Percentiles rank a stretch among this genome's conserved stretches.
Evolutionary conservation across 257 asterid genomes (phyloP).

Genomic region (Solanum chiquidenum): DNA sequence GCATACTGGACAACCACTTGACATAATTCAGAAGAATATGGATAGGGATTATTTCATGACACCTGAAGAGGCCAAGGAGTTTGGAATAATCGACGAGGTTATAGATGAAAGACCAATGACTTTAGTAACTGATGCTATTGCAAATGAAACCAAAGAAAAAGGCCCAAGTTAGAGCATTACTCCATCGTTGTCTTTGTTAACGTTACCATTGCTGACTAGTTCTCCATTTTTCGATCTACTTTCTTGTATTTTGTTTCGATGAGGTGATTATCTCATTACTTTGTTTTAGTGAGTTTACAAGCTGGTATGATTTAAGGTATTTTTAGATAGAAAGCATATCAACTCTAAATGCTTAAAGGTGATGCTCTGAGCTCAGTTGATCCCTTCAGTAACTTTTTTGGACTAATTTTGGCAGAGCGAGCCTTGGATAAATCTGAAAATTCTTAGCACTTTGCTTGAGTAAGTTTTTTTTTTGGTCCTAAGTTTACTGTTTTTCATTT

Average conservation of each 20-base stretch:
- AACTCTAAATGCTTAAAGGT: neutral
- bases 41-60: constrained; percentile 93
- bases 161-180: neutral
- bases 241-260: neutral
- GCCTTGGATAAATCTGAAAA: neutral
- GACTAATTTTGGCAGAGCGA: neutral
- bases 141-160: constrained; percentile 31
- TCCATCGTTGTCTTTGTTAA: neutral
- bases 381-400: neutral
- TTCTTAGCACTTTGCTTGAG: neutral
- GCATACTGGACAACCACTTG: constrained; percentile 81
- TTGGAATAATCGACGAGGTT: constrained; percentile 91
- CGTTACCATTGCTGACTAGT: neutral
- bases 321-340: neutral
- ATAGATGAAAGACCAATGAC: constrained; percentile 66
- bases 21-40: constrained; percentile 57
- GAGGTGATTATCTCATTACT: neutral
- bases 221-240: neutral
- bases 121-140: constrained; percentile 64
- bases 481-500: neutral
- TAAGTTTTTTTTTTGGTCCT: neutral
- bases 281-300: neutral
- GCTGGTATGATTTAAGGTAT: neutral
- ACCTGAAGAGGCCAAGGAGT: constrained; percentile 81
- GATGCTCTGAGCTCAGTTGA: neutral